Conservation (phyloP, 164 flowering plant species). For the Umbellularia californica region DNA sequence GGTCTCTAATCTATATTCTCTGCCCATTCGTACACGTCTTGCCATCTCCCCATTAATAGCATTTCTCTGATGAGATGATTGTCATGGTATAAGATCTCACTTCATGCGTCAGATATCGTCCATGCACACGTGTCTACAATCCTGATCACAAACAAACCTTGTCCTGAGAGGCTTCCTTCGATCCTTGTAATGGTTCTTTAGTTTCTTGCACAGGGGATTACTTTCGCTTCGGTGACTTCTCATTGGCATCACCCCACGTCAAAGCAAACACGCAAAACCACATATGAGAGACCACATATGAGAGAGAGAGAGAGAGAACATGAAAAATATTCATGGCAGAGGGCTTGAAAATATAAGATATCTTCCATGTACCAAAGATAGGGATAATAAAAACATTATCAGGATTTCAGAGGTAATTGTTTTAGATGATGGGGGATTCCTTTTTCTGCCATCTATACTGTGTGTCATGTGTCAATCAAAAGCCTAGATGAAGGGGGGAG, state of each 20-base stretch:
- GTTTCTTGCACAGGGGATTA: slow-evolving; percentile 1
- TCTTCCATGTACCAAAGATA: too few species aligned
- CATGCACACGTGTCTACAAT: background rate
- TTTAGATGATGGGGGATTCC: too few species aligned
- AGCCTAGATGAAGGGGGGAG: too few species aligned
- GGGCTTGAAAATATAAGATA: background rate
- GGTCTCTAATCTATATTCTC: too few species aligned
- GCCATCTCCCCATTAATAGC: too few species aligned
- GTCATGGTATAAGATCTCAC: too few species aligned
- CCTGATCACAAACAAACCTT: background rate
- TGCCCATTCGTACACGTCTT: too few species aligned
- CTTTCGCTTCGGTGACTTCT: background rate
- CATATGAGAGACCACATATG: background rate
- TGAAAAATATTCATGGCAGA: background rate
- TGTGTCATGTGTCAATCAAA: too few species aligned
- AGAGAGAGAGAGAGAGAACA: background rate
- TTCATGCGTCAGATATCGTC: background rate
- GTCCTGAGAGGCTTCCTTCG: background rate
- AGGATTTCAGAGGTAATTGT: too few species aligned
- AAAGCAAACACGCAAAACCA: background rate
- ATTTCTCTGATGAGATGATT: too few species aligned
- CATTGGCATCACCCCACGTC: background rate
- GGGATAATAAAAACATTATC: too few species aligned
- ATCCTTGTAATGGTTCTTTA: background rate
- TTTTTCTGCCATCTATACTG: too few species aligned